phyloP scores from a whole-genome alignment of 2,329 filamentous ascomycete genomes.

The Nothophoma quercina region DNA sequence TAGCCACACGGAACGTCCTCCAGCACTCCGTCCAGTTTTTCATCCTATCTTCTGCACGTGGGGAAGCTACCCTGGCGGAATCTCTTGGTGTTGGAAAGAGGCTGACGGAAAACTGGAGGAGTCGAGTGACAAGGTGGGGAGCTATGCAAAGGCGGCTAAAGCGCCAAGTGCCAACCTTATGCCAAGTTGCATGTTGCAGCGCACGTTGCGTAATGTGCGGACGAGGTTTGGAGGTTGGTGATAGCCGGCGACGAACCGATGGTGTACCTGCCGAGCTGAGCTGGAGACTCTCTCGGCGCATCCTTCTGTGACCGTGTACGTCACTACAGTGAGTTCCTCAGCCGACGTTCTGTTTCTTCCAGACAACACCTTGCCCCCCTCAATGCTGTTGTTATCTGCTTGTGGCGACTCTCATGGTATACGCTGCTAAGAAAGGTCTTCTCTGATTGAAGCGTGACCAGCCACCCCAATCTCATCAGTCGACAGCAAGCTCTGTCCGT shows the following conservation, averaged over 20 bases:
- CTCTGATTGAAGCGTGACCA: no score
- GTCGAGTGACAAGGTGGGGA: constrained; percentile 9
- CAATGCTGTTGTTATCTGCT: no score
- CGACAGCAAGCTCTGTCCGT: neutral
- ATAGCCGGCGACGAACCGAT: constrained; percentile 12
- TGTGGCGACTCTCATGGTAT: no score
- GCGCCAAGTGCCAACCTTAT: constrained; percentile 16
- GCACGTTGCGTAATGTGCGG: constrained; percentile 18
- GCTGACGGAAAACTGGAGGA: constrained; percentile 15
- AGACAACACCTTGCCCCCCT: no score
- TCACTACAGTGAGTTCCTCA: neutral
- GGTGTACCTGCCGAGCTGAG: constrained; percentile 22
- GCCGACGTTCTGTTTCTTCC: neutral
- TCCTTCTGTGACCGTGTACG: constrained; percentile 13
- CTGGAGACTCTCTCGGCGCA: constrained; percentile 8
- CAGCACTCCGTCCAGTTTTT: constrained; percentile 24
- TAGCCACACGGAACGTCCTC: constrained; percentile 21
- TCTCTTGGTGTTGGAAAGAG: constrained; percentile 11
- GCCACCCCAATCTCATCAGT: no score
- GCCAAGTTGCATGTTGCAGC: constrained; percentile 15
- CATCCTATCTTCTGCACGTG: constrained; percentile 38
- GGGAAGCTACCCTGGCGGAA: constrained; percentile 22
- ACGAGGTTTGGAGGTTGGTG: constrained; percentile 8
- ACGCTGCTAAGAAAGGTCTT: no score
- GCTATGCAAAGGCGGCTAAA: constrained; percentile 14